Percentiles rank a stretch among this genome's conserved stretches.
Evolutionary conservation across 352 stramenopile species (phyloP).

Genomic region (Pythium phragmiticola): DNA sequence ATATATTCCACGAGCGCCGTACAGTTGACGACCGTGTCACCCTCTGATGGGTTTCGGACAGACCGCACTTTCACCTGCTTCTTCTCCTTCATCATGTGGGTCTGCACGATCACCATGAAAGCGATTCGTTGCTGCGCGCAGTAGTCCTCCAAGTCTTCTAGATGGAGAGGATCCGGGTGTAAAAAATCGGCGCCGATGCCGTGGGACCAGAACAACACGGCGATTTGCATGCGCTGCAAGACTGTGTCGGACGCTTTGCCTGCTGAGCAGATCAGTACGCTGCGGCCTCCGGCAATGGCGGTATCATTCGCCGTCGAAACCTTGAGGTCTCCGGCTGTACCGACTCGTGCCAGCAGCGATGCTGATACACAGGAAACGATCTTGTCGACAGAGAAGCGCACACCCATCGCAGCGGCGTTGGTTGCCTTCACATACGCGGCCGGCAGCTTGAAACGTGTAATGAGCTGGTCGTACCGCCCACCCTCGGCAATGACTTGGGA

Average conservation of each 20-base stretch:
- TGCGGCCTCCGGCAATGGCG: constrained; percentile 42
- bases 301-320: constrained; percentile 17
- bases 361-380: constrained; percentile 73
- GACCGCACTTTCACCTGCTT: constrained; percentile 81
- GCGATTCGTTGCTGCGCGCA: constrained; percentile 71
- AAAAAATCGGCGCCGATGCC: constrained; percentile 78
- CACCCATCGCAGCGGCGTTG: constrained; percentile 72
- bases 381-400: constrained; percentile 86
- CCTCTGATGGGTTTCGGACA: constrained; percentile 67
- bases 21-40: constrained; percentile 64
- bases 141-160: constrained; percentile 84
- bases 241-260: constrained; percentile 73
- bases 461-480: constrained; percentile 75
- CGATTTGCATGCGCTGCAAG: constrained; percentile 78
- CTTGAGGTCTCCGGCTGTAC: constrained; percentile 7
- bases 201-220: constrained; percentile 67
- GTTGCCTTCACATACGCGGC: constrained; percentile 72
- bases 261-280: constrained; percentile 75
- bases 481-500: constrained; percentile 80
- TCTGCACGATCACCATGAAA: constrained; percentile 87
- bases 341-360: constrained; percentile 37
- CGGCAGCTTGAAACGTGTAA: constrained; percentile 85
- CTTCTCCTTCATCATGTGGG: constrained; percentile 81
- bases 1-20: constrained; percentile 67
- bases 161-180: constrained; percentile 74